These are phyloP conservation scores for Xylariaceae sp. DNA, from an alignment of 2,329 filamentous ascomycete genomes.

Conservation along the genomic window DNA sequence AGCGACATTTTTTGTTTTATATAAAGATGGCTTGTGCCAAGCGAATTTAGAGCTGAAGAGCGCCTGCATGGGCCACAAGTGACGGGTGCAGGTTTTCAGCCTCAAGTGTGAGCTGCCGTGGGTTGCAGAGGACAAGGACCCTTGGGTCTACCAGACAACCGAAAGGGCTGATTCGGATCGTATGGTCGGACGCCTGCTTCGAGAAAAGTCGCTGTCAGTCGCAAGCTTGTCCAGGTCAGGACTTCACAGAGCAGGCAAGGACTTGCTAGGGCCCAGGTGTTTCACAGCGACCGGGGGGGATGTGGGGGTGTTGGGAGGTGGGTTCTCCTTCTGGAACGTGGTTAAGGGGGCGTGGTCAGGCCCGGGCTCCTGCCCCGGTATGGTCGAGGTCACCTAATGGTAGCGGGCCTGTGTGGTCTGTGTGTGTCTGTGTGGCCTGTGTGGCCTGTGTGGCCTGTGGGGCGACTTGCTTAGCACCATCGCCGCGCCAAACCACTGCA, in stretches of 20 bases:
- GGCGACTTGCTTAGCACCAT: constrained; percentile 10
- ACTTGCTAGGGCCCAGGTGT: constrained; percentile 49
- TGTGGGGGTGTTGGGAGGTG: not conserved
- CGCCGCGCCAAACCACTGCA: constrained; percentile 15
- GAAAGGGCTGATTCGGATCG: constrained; percentile 16
- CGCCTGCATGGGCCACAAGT: constrained; percentile 13
- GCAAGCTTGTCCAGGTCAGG: constrained; percentile 44
- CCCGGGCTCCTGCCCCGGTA: too few species aligned
- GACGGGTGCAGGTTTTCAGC: constrained; percentile 17
- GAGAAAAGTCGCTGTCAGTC: constrained; percentile 41
- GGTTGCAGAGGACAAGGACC: constrained; percentile 18
- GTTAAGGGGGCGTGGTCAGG: constrained; percentile 26
- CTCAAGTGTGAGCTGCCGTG: constrained; percentile 22
- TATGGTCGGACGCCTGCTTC: constrained; percentile 34
- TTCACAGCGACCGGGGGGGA: constrained; percentile 46
- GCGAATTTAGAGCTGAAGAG: constrained; percentile 18
- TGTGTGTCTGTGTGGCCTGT: not conserved
- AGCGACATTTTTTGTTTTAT: not conserved
- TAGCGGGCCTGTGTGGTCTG: too few species aligned
- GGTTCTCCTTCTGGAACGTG: constrained; percentile 32
- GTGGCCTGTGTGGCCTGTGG: not conserved
- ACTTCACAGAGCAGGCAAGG: constrained; percentile 33
- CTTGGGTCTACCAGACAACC: constrained; percentile 23
- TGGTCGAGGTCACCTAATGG: too few species aligned
- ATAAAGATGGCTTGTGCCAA: constrained; percentile 16